phyloP scores from a whole-genome alignment of 331 rosid genomes.

The Prunus yedoensis region DNA sequence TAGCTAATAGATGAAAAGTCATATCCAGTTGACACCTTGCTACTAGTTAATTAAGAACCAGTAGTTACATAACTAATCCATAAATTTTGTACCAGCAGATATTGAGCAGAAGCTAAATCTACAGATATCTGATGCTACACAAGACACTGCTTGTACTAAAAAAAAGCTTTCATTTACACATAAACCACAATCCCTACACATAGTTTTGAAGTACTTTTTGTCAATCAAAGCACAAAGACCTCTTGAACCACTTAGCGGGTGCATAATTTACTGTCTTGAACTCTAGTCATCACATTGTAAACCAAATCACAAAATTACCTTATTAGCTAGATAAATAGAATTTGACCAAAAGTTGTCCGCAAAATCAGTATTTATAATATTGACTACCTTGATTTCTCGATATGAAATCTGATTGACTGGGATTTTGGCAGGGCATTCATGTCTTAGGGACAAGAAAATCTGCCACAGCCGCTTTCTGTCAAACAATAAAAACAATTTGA shows the following conservation, averaged over 20 bases:
- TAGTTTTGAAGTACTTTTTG: neutral
- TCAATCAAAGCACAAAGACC: neutral
- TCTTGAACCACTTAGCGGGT: neutral
- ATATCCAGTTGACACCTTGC: constrained; percentile 7
- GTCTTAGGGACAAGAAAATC: constrained; percentile 59
- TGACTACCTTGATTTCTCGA: constrained; percentile 66
- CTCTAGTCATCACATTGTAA: neutral
- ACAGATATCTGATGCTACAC: neutral
- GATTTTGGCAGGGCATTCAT: constrained; percentile 30
- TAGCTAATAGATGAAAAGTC: constrained; percentile 8
- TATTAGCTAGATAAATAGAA: neutral
- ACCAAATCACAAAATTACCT: neutral
- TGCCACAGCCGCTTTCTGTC: constrained; percentile 67
- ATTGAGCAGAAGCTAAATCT: neutral
- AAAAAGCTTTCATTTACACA: neutral
- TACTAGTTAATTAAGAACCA: neutral
- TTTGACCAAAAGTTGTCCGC: neutral
- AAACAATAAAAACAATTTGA: constrained; percentile 18
- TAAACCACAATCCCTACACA: neutral
- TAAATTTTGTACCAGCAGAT: neutral
- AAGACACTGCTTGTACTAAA: neutral
- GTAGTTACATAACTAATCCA: constrained; percentile 1
- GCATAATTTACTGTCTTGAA: neutral
- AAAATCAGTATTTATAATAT: neutral
- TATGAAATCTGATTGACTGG: constrained; percentile 42